Evolutionary conservation across 2,329 filamentous ascomycete species (phyloP).

Genomic region (Diaporthe australafricana): DNA sequence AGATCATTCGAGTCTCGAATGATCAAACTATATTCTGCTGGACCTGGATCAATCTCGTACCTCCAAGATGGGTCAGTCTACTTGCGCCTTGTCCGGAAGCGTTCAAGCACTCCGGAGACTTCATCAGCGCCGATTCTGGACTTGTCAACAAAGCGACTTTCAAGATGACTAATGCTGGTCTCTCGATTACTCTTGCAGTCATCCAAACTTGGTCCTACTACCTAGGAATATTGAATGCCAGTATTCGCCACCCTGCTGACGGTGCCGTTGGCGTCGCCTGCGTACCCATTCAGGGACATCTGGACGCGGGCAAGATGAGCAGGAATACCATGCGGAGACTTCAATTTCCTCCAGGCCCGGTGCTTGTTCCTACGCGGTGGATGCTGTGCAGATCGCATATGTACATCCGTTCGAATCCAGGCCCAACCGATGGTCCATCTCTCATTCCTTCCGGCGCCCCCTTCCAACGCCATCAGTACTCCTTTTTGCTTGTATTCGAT

Average conservation of each 20-base stretch:
- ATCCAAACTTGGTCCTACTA: neutral
- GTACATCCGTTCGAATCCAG: neutral
- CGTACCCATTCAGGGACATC: neutral
- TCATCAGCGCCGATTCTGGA: rapidly evolving
- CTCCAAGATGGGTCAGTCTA: neutral
- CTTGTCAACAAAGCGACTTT: neutral
- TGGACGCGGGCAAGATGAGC: neutral
- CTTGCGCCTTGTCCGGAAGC: neutral
- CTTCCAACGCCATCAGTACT: too few relatives aligned
- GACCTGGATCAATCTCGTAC: neutral
- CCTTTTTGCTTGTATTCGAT: neutral
- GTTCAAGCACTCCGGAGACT: neutral
- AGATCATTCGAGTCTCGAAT: constrained; percentile 39
- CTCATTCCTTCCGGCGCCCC: too few relatives aligned
- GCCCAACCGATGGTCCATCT: too few relatives aligned
- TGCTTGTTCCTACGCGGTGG: neutral
- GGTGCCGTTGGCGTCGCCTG: neutral
- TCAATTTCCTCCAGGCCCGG: neutral
- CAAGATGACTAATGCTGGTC: neutral
- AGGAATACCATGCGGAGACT: neutral
- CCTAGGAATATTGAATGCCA: neutral
- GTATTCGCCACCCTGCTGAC: rapidly evolving
- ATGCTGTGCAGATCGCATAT: neutral
- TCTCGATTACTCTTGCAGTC: neutral
- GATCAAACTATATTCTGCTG: constrained; percentile 36